Conservation (phyloP, 768 basidiomycete species). For the Astraeus odoratus region DNA sequence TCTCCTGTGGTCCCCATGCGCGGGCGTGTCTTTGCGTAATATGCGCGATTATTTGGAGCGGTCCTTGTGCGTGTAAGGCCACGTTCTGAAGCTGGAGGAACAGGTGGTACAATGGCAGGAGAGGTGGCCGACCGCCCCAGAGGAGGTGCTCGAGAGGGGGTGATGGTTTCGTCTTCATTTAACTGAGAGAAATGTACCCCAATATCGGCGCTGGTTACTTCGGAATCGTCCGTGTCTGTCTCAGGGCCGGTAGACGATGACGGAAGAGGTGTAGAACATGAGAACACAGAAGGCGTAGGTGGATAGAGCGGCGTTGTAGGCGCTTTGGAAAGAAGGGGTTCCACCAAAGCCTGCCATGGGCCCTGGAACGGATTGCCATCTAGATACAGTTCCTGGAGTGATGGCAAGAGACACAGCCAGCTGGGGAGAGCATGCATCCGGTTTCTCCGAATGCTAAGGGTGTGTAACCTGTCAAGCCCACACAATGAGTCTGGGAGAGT, state of each 20-base stretch:
- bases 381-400: slow-evolving; percentile 81
- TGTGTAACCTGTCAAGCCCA: slow-evolving; percentile 75
- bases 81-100: slow-evolving; percentile 25
- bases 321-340: slow-evolving; percentile 66
- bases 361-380: slow-evolving; percentile 95
- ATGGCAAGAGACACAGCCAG: slow-evolving; percentile 87
- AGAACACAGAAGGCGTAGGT: slow-evolving; percentile 53
- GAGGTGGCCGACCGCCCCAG: slow-evolving; percentile 48
- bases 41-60: slow-evolving; percentile 55
- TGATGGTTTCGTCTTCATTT: slow-evolving; percentile 69
- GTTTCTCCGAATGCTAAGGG: slow-evolving; percentile 84
- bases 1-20: slow-evolving; percentile 24
- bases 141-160: slow-evolving; percentile 49
- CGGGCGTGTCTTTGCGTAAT: slow-evolving; percentile 38
- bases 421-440: slow-evolving; percentile 84
- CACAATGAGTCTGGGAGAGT: slow-evolving; percentile 71
- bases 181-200: slow-evolving; percentile 22
- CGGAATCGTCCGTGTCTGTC: slow-evolving; percentile 51
- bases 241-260: slow-evolving; percentile 43
- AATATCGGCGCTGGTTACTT: slow-evolving; percentile 36
- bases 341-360: slow-evolving; percentile 85
- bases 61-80: slow-evolving; percentile 67
- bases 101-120: slow-evolving; percentile 30
- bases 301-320: slow-evolving; percentile 58
- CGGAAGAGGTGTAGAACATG: slow-evolving; percentile 39